Evolutionary conservation across 169 alveolate species (phyloP).

Genomic region (Plasmodium reichenowi): DNA sequence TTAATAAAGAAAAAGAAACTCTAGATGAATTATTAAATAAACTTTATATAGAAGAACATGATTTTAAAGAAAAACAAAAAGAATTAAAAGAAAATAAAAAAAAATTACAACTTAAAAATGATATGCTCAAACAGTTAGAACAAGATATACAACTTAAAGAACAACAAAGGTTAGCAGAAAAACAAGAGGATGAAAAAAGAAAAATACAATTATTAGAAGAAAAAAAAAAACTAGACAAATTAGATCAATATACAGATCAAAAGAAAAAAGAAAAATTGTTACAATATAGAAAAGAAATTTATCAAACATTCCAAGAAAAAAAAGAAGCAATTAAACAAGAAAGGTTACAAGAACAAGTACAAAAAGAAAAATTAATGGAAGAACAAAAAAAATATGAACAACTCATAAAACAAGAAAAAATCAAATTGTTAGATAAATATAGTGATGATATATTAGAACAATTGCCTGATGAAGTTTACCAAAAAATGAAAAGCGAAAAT

Average conservation of each 20-base stretch:
- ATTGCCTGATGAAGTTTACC: conserved; percentile 45
- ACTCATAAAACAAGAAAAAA: conserved; percentile 50
- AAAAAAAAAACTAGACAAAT: conserved; percentile 66
- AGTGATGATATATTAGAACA: conserved; percentile 48
- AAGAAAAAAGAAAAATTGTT: conserved; percentile 62
- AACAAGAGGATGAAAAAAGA: conserved; percentile 73
- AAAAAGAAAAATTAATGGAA: conserved; percentile 51
- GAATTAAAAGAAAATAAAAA: conserved; percentile 68
- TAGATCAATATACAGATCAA: conserved; percentile 73
- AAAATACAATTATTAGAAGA: conserved; percentile 62
- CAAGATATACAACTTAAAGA: conserved; percentile 47
- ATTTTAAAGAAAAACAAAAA: conserved; percentile 66
- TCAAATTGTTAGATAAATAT: conserved; percentile 44
- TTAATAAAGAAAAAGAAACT: conserved; percentile 67
- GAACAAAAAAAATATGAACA: conserved; percentile 63
- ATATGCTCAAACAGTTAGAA: conserved; percentile 66
- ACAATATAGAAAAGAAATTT: conserved; percentile 72
- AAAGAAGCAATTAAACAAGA: conserved; percentile 62
- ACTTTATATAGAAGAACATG: conserved; percentile 70
- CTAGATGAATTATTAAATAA: conserved; percentile 60
- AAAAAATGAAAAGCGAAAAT: conserved; percentile 31
- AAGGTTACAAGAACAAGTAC: conserved; percentile 44
- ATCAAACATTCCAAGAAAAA: conserved; percentile 65
- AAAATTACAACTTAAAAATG: conserved; percentile 73
- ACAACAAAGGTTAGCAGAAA: conserved; percentile 48